These are phyloP conservation scores for Cladosporium austrohemisphaericum DNA, from an alignment of 2,329 filamentous ascomycete species.

Conservation along the genomic window DNA sequence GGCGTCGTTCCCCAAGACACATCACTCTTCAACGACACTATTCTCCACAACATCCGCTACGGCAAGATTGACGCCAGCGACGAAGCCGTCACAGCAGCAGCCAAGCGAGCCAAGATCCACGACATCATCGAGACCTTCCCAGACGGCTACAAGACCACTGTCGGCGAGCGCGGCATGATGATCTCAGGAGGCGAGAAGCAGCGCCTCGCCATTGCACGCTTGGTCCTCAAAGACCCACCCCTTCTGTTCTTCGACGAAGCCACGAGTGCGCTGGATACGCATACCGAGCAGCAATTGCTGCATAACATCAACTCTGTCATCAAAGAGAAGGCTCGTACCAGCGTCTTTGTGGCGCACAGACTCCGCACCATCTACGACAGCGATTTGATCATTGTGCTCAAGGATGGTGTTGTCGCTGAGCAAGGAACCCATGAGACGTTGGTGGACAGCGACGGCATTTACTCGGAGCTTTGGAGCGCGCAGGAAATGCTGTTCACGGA, in stretches of 20 bases:
- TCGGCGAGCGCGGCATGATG: slow-evolving; percentile 94
- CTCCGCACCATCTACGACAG: slow-evolving; percentile 91
- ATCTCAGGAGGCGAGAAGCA: slow-evolving; percentile 93
- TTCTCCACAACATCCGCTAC: slow-evolving; percentile 93
- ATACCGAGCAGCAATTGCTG: slow-evolving; percentile 87
- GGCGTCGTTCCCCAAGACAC: slow-evolving; percentile 97
- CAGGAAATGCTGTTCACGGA: slow-evolving; percentile 39
- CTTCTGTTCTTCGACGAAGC: slow-evolving; percentile 94
- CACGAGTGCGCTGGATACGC: slow-evolving; percentile 85
- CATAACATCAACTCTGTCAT: slow-evolving; percentile 90
- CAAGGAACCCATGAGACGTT: slow-evolving; percentile 82
- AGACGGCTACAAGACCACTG: slow-evolving; percentile 80
- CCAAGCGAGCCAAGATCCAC: slow-evolving; percentile 78
- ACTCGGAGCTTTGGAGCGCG: slow-evolving; percentile 80
- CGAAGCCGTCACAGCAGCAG: slow-evolving; percentile 71
- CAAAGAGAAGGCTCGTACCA: slow-evolving; percentile 81
- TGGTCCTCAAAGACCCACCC: slow-evolving; percentile 85
- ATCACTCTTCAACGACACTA: slow-evolving; percentile 92
- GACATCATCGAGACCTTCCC: slow-evolving; percentile 76
- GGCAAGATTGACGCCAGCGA: slow-evolving; percentile 72
- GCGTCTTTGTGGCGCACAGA: slow-evolving; percentile 90
- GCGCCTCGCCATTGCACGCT: slow-evolving; percentile 74
- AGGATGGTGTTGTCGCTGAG: slow-evolving; percentile 80
- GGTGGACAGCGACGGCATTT: slow-evolving; percentile 73
- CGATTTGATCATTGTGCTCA: slow-evolving; percentile 85